Conservation (phyloP, 805 yeast genomes). For the Starmerella etchellsii region DNA sequence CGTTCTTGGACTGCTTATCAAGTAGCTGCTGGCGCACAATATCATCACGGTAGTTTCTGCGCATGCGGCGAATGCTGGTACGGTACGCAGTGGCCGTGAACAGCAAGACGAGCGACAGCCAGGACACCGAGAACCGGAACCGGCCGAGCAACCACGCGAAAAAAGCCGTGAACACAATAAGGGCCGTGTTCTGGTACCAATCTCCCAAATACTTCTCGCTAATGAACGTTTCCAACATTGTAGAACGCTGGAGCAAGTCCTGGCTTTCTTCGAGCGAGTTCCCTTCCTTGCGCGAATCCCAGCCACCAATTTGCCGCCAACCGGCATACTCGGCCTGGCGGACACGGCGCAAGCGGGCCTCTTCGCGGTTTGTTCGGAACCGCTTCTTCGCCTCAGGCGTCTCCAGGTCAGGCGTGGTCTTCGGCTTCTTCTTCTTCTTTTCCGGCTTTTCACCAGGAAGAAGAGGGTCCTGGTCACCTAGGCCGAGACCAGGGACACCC, state of each 20-base stretch:
- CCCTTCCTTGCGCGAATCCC: conserved; percentile 46
- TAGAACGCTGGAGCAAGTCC: conserved; percentile 57
- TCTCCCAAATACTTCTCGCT: conserved; percentile 78
- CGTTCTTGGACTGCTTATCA: conserved; percentile 59
- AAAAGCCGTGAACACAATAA: conserved; percentile 51
- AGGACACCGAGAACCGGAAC: conserved; percentile 63
- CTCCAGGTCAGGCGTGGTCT: conserved; percentile 6
- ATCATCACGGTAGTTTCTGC: conserved; percentile 59
- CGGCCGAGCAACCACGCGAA: conserved; percentile 71
- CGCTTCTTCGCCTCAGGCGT: conserved; percentile 9
- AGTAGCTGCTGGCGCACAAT: conserved; percentile 79
- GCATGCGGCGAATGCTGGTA: conserved; percentile 66
- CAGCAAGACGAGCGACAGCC: conserved; percentile 60
- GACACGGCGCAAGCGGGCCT: conserved; percentile 30
- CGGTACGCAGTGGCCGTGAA: conserved; percentile 62
- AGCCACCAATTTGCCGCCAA: conserved; percentile 89
- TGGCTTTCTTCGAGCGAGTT: conserved; percentile 39
- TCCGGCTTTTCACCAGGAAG: conserved; percentile 16
- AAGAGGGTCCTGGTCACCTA: conserved; percentile 19
- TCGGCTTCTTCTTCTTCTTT: conserved; percentile 2
- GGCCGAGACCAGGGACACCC: conserved; percentile 21
- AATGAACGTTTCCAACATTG: conserved; percentile 60
- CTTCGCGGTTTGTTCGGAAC: conserved; percentile 22
- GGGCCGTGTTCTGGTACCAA: conserved; percentile 87
- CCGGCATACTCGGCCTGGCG: conserved; percentile 63